A percentile compares a stretch with the other conserved stretches of the same genome.
Evolutionary conservation across 768 basidiomycete genomes (phyloP).

Genomic region (Rossbeevera mucosa): DNA sequence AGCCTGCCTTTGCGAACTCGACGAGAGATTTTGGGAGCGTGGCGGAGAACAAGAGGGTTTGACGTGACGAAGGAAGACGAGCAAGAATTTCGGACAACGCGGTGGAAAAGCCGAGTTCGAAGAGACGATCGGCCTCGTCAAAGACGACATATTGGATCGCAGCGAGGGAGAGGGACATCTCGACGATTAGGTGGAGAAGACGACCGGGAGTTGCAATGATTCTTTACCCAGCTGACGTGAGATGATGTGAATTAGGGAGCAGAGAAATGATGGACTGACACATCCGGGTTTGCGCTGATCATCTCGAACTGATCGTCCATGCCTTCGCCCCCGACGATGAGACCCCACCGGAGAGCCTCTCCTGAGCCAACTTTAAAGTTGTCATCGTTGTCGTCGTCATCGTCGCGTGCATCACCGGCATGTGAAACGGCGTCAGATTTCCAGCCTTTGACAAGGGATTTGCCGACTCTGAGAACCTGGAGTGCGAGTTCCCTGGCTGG

Average conservation of each 20-base stretch:
- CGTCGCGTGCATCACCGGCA: slow-evolving; percentile 61
- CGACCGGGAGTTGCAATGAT: slow-evolving; percentile 98
- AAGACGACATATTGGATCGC: slow-evolving; percentile 89
- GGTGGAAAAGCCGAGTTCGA: slow-evolving; percentile 96
- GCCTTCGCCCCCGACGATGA: slow-evolving; percentile 93
- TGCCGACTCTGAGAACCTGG: slow-evolving; percentile 91
- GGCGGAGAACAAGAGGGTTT: slow-evolving; percentile 93
- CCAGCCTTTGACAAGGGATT: slow-evolving; percentile 86
- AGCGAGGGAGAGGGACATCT: slow-evolving; percentile 91
- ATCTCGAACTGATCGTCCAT: slow-evolving; percentile 95
- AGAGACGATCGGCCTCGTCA: slow-evolving; percentile 97
- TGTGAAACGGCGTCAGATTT: slow-evolving; percentile 56
- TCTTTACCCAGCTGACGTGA: slow-evolving; percentile 38
- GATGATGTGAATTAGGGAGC: slow-evolving; percentile 5
- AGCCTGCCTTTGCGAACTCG: slow-evolving; percentile 97
- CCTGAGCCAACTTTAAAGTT: slow-evolving; percentile 44
- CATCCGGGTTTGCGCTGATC: slow-evolving; percentile 90
- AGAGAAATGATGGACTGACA: slow-evolving; percentile 53
- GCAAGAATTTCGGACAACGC: slow-evolving; percentile 89
- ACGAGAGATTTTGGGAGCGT: slow-evolving; percentile 94
- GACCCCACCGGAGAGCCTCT: slow-evolving; percentile 77
- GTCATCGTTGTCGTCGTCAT: slow-evolving; percentile 47
- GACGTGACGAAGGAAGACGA: slow-evolving; percentile 80
- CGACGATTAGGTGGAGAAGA: slow-evolving; percentile 90
- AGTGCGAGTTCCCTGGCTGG: slow-evolving; percentile 93